These are phyloP conservation scores for Lolium perenne DNA, from an alignment of 176 grass and related monocot genomes.

Conservation along the genomic window DNA sequence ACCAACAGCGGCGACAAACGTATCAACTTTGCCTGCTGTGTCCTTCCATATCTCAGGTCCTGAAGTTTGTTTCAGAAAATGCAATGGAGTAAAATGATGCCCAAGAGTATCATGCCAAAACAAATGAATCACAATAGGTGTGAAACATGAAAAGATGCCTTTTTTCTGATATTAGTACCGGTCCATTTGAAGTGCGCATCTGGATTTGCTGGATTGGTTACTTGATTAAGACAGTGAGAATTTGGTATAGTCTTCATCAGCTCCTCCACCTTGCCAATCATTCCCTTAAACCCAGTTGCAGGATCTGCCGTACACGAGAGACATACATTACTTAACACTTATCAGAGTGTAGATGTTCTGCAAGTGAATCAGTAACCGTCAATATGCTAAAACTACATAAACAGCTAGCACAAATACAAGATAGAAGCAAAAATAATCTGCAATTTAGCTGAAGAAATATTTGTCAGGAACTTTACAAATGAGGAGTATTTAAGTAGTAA, in stretches of 20 bases:
- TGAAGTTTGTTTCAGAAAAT: conserved; percentile 39
- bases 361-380: not conserved
- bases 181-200: conserved; percentile 79
- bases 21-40: conserved; percentile 75
- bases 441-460: conserved; percentile 9
- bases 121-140: not conserved
- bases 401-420: not conserved
- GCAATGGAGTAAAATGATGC: not conserved
- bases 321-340: not conserved
- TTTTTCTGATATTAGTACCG: conserved; percentile 44
- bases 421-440: not conserved
- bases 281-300: conserved; percentile 56
- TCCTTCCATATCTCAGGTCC: conserved; percentile 90
- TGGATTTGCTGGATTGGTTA: conserved; percentile 63
- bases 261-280: conserved; percentile 54
- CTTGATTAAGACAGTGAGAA: conserved; percentile 68
- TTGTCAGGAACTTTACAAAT: not conserved
- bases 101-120: not conserved
- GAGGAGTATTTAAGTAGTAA: not conserved
- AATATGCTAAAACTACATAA: not conserved
- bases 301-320: conserved; percentile 63
- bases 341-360: not conserved
- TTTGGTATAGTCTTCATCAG: conserved; percentile 67
- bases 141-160: not conserved
- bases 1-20: conserved; percentile 58